Evolutionary conservation across 345 rosid species (phyloP).

Genomic region (Dipteronia sinensis): DNA sequence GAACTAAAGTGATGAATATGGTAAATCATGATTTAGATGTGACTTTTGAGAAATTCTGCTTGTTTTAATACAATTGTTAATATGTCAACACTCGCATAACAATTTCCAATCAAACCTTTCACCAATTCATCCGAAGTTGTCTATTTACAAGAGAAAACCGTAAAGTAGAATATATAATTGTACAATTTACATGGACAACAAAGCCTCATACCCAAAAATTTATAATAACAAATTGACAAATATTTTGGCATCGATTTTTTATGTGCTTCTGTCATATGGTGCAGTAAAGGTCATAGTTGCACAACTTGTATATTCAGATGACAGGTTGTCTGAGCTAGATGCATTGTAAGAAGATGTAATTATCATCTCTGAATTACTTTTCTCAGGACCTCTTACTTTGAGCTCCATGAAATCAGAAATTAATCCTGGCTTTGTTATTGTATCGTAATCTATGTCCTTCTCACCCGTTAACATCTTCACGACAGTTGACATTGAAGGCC

Average conservation of each 20-base stretch:
- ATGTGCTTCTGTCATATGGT: slow-evolving; percentile 27
- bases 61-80: too few relatives aligned
- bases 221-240: slow-evolving; percentile 2
- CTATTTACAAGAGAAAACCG: slow-evolving; percentile 6
- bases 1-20: too few relatives aligned
- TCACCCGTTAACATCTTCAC: slow-evolving; percentile 59
- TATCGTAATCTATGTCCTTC: slow-evolving; percentile 34
- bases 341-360: slow-evolving; percentile 36
- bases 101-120: background rate
- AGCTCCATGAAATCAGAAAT: slow-evolving; percentile 84
- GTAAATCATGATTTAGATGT: too few relatives aligned
- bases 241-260: background rate
- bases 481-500: slow-evolving; percentile 73
- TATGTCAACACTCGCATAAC: background rate
- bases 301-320: slow-evolving; percentile 47
- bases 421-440: slow-evolving; percentile 66
- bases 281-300: slow-evolving; percentile 43
- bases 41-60: too few relatives aligned
- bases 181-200: background rate
- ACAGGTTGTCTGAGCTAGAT: slow-evolving; percentile 47
- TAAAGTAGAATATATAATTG: background rate
- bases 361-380: slow-evolving; percentile 23
- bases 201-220: slow-evolving; percentile 1
- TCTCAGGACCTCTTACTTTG: slow-evolving; percentile 49
- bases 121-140: background rate